Conservation (phyloP, 2,329 filamentous ascomycete species). For the Scolecobasidium constrictum region DNA sequence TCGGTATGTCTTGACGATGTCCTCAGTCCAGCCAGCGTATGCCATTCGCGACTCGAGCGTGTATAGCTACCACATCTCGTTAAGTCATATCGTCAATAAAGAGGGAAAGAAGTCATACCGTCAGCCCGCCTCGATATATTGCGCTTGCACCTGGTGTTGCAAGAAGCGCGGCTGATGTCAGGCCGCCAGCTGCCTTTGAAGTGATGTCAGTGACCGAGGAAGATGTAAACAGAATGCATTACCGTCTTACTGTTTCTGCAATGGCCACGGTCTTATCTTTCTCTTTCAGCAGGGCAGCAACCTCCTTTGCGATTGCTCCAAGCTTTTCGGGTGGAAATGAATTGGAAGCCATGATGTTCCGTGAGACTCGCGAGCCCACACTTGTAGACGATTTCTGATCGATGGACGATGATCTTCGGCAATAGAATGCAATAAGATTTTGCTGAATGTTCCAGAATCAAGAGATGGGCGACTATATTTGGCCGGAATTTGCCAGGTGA, state of each 20-base stretch:
- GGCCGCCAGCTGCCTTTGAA: constrained; percentile 50
- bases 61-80: constrained; percentile 35
- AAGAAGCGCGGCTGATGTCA: constrained; percentile 49
- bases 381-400: no score
- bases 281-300: constrained; percentile 42
- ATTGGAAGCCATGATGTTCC: constrained; percentile 7
- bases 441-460: no score
- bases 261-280: constrained; percentile 48
- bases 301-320: constrained; percentile 34
- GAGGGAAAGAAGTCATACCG: constrained; percentile 26
- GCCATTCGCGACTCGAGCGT: constrained; percentile 46
- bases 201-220: no score
- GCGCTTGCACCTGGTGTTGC: constrained; percentile 46
- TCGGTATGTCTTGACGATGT: constrained; percentile 40
- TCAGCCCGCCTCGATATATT: constrained; percentile 52
- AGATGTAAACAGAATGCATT: no score
- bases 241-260: constrained; percentile 44
- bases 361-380: no score
- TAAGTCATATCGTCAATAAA: no score
- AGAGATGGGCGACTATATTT: no score
- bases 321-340: constrained; percentile 32
- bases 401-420: no score
- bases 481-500: no score
- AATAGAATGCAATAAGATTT: no score
- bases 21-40: constrained; percentile 50